A percentile compares a stretch with the other conserved stretches of the same genome.
phyloP scores from a whole-genome alignment of 768 basidiomycete genomes.

The Russula griseocarnosa region DNA sequence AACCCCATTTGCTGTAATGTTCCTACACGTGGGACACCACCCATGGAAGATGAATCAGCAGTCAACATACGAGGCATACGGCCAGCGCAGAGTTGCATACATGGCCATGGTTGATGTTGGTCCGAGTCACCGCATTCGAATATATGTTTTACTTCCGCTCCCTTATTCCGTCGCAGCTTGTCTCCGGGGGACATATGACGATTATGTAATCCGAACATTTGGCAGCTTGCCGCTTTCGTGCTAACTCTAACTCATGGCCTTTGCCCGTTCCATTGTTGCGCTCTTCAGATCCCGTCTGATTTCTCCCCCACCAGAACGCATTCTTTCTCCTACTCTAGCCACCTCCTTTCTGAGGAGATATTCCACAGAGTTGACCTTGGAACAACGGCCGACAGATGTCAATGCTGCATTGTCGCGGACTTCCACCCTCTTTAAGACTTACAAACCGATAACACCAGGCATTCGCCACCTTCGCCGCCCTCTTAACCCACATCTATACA shows the following conservation, averaged over 20 bases:
- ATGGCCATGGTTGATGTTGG: no score
- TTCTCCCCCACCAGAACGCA: conserved; percentile 1
- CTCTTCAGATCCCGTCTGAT: conserved; percentile 18
- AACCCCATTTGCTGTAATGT: background rate
- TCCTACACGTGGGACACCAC: background rate
- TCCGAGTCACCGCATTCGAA: background rate
- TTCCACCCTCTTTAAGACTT: conserved; percentile 71
- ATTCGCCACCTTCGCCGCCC: conserved; percentile 86
- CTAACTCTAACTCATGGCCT: conserved; percentile 21
- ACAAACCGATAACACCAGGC: conserved; percentile 83
- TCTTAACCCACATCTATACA: conserved; percentile 75
- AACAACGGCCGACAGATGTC: conserved; percentile 35
- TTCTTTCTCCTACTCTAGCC: conserved; percentile 21
- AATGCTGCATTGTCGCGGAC: conserved; percentile 48
- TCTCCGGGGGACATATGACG: background rate
- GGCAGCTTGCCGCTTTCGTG: background rate
- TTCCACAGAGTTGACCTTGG: conserved; percentile 37
- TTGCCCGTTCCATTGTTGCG: conserved; percentile 16
- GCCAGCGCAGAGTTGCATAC: background rate
- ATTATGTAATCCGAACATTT: conserved; percentile 5
- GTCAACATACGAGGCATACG: background rate
- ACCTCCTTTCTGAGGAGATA: conserved; percentile 34
- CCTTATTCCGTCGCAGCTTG: background rate
- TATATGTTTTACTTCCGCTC: background rate
- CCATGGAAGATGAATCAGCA: background rate